Evolutionary conservation across 257 asterid species (phyloP).

Genomic region (Perilla frutescens): DNA sequence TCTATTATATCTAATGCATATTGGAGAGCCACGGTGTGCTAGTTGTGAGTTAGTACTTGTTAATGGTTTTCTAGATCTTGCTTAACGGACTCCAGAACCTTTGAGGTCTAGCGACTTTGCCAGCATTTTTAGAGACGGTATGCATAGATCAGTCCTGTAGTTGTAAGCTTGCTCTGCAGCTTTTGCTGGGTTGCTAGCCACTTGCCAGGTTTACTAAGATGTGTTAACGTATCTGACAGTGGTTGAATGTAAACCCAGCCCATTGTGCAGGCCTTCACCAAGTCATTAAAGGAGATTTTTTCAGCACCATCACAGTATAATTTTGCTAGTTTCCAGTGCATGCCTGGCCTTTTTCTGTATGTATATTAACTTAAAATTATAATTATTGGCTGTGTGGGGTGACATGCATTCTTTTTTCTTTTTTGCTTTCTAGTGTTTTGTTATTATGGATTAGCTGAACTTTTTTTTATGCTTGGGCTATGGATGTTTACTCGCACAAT

Average conservation of each 20-base stretch:
- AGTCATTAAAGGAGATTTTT: background rate
- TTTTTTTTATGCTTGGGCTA: background rate
- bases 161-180: background rate
- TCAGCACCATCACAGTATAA: background rate
- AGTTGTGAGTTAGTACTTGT: background rate
- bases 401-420: background rate
- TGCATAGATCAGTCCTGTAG: background rate
- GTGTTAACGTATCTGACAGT: background rate
- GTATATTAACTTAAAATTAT: background rate
- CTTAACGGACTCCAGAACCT: too few relatives aligned
- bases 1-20: background rate
- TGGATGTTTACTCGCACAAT: background rate
- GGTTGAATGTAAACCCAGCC: constrained; percentile 1
- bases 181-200: background rate
- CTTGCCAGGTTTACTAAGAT: background rate
- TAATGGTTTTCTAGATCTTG: too few relatives aligned
- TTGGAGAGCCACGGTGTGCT: background rate
- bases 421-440: background rate
- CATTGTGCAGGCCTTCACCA: background rate
- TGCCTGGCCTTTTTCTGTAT: background rate
- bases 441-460: constrained; percentile 6
- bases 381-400: constrained; percentile 13
- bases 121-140: background rate
- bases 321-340: constrained; percentile 11
- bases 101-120: background rate